A percentile compares a stretch with the other conserved stretches of the same genome.
Conservation (phyloP, 179 eudicot species). For the Beta corolliflora region DNA sequence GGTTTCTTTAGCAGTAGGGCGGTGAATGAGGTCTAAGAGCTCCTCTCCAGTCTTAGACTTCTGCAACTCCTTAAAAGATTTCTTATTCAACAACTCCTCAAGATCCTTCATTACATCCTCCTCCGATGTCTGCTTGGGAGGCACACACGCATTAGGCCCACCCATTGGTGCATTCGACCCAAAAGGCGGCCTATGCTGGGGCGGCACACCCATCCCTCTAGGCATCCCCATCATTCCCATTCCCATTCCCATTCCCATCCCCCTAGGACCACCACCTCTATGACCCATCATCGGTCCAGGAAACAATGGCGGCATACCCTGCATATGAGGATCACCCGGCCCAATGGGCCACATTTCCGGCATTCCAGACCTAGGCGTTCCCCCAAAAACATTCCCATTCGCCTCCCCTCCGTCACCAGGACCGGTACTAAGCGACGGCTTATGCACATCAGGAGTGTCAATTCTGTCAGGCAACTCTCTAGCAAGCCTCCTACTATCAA, state of each 20-base stretch:
- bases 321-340: slow-evolving; percentile 36
- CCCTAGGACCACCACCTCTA: slow-evolving; percentile 28
- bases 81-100: slow-evolving; percentile 83
- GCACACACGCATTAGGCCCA: slow-evolving; percentile 17
- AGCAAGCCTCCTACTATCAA: slow-evolving; percentile 59
- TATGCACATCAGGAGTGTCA: slow-evolving; percentile 33
- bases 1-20: slow-evolving; percentile 83
- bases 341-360: slow-evolving; percentile 56
- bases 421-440: slow-evolving; percentile 11
- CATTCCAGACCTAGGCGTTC: slow-evolving; percentile 40
- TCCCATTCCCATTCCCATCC: slow-evolving; percentile 38
- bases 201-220: slow-evolving; percentile 52
- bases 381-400: slow-evolving; percentile 36
- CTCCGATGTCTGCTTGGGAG: slow-evolving; percentile 58
- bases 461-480: slow-evolving; percentile 57
- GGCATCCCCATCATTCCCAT: slow-evolving; percentile 50
- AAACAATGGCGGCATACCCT: slow-evolving; percentile 43
- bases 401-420: slow-evolving; percentile 20
- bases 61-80: slow-evolving; percentile 81
- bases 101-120: slow-evolving; percentile 90
- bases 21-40: slow-evolving; percentile 79
- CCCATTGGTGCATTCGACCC: slow-evolving; percentile 36
- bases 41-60: slow-evolving; percentile 94
- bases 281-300: slow-evolving; percentile 43
- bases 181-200: slow-evolving; percentile 58